Conservation (phyloP, 768 basidiomycete species). For the Melanogaster broomeanus region DNA sequence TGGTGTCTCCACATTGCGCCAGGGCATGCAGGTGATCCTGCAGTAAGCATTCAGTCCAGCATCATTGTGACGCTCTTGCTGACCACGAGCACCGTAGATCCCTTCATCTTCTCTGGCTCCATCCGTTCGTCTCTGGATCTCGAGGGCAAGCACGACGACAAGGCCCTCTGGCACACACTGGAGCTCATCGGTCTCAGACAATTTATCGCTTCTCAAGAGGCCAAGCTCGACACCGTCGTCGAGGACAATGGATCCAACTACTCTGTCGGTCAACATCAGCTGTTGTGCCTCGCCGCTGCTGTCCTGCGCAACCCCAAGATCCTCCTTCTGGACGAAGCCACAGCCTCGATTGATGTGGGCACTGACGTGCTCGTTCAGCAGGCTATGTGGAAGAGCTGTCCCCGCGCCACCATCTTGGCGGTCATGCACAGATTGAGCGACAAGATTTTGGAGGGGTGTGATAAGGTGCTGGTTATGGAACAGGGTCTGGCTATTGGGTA, state of each 20-base stretch:
- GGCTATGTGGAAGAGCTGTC: slow-evolving; percentile 32
- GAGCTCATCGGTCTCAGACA: slow-evolving; percentile 54
- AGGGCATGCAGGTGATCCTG: slow-evolving; percentile 31
- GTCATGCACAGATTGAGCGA: slow-evolving; percentile 34
- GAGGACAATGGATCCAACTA: slow-evolving; percentile 76
- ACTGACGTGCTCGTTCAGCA: slow-evolving; percentile 70
- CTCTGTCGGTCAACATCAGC: slow-evolving; percentile 90
- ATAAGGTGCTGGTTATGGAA: slow-evolving; percentile 41
- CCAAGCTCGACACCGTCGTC: slow-evolving; percentile 72
- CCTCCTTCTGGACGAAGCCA: slow-evolving; percentile 33
- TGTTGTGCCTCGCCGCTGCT: slow-evolving; percentile 57
- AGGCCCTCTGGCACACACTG: slow-evolving; percentile 42
- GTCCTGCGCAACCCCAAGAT: slow-evolving; percentile 33
- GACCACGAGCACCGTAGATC: slow-evolving; percentile 16
- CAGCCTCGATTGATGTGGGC: slow-evolving; percentile 80
- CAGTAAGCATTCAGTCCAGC: slow-evolving; percentile 15
- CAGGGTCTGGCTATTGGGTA: slow-evolving; percentile 30
- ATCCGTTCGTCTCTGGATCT: slow-evolving; percentile 31
- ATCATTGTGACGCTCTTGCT: neutral
- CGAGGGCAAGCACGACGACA: slow-evolving; percentile 22
- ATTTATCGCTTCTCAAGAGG: slow-evolving; percentile 74
- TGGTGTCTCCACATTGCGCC: slow-evolving; percentile 41
- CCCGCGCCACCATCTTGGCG: slow-evolving; percentile 28
- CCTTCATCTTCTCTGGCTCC: slow-evolving; percentile 34
- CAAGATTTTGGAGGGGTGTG: slow-evolving; percentile 27